Conservation (phyloP, 257 asterid species). For the Capsicum pubescens region DNA sequence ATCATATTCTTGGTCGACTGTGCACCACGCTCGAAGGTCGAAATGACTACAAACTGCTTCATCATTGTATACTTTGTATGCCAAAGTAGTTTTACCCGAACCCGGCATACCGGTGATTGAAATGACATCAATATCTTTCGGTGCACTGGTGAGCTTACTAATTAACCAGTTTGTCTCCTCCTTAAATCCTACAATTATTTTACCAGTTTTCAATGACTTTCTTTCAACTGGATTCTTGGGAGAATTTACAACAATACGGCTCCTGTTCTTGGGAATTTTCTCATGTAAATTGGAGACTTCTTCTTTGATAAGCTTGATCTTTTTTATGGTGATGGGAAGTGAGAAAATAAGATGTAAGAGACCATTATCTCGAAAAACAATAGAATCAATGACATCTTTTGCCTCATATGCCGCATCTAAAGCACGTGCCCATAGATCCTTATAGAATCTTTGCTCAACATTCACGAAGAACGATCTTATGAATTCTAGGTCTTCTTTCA, state of each 20-base stretch:
- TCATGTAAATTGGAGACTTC: not conserved
- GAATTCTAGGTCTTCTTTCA: not conserved
- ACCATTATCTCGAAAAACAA: not conserved
- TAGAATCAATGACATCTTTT: not conserved
- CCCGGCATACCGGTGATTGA: conserved; percentile 24
- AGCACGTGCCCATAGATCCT: not conserved
- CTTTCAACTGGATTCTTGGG: not conserved
- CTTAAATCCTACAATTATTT: conserved; percentile 18
- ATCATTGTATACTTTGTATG: conserved; percentile 20
- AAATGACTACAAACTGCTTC: not conserved
- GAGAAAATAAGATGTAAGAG: not conserved
- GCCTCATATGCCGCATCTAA: not conserved
- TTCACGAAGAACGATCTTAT: not conserved
- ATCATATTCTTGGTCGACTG: not conserved
- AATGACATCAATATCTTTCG: not conserved
- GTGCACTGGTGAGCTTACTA: not conserved
- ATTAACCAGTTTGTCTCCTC: conserved; percentile 7
- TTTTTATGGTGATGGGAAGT: not conserved
- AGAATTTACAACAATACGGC: not conserved
- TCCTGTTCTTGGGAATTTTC: not conserved
- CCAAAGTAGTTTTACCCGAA: conserved; percentile 22
- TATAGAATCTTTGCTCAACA: not conserved
- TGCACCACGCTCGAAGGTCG: conserved; percentile 24
- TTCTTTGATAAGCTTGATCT: not conserved
- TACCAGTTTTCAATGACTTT: not conserved